Conservation (phyloP, 202 grass and related monocot genomes). For the Setaria viridis region DNA sequence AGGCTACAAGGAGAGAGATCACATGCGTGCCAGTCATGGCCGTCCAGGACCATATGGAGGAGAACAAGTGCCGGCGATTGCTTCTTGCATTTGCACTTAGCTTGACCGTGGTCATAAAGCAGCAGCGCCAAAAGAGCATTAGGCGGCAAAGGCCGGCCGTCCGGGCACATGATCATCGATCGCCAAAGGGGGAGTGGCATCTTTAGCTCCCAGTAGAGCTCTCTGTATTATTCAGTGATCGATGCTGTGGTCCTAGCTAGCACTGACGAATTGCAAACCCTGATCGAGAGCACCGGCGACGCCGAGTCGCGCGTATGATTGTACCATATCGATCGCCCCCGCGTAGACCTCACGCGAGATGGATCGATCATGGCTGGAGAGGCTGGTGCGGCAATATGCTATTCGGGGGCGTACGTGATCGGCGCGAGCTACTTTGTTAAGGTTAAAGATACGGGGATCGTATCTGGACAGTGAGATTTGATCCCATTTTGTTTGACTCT, state of each 20-base stretch:
- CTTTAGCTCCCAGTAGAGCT: neutral
- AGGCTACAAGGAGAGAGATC: conserved; percentile 49
- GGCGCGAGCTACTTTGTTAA: neutral
- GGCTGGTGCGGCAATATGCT: neutral
- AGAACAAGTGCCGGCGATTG: neutral
- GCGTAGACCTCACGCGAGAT: conserved; percentile 18
- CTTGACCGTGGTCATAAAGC: neutral
- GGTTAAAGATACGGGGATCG: conserved; percentile 13
- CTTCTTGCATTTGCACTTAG: no score
- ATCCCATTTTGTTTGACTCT: conserved; percentile 23
- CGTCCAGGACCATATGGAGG: neutral
- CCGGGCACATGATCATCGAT: neutral
- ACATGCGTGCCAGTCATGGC: conserved; percentile 22
- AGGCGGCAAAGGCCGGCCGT: conserved; percentile 6
- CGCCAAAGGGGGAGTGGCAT: neutral
- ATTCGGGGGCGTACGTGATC: neutral
- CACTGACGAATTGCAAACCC: neutral
- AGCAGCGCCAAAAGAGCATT: neutral
- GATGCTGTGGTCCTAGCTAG: conserved; percentile 12
- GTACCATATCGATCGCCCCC: neutral
- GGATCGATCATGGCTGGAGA: neutral
- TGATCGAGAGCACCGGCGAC: neutral
- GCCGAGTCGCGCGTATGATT: neutral
- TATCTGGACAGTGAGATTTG: conserved; percentile 10
- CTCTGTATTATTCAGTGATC: neutral